Conservation (phyloP, 495 filamentous ascomycete species). For the Platismatia glauca region DNA sequence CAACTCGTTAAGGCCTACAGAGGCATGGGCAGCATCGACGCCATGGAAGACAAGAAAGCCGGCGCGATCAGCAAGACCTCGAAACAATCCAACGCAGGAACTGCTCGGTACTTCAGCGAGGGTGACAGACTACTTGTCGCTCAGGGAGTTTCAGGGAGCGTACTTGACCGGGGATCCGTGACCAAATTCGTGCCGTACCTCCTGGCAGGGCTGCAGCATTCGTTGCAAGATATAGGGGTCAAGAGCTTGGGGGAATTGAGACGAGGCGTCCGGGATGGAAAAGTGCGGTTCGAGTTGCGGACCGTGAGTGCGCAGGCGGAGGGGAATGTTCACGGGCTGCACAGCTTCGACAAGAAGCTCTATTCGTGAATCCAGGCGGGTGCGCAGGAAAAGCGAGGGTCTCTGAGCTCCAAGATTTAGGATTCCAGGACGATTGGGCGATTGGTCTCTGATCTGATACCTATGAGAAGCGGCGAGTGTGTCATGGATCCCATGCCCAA, state of each 20-base stretch:
- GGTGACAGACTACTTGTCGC: slow-evolving; percentile 89
- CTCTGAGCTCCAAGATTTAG: not conserved
- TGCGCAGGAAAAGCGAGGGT: not conserved
- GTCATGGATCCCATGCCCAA: not conserved
- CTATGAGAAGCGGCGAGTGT: not conserved
- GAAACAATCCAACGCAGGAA: slow-evolving; percentile 89
- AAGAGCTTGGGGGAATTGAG: slow-evolving; percentile 68
- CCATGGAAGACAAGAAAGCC: slow-evolving; percentile 98
- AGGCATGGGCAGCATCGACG: slow-evolving; percentile 97
- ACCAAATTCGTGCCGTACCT: slow-evolving; percentile 95
- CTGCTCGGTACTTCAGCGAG: slow-evolving; percentile 97
- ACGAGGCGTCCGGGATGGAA: slow-evolving; percentile 63
- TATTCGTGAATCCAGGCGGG: slow-evolving; percentile 54
- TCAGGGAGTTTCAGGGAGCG: slow-evolving; percentile 83
- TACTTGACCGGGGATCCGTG: slow-evolving; percentile 68
- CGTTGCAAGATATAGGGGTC: slow-evolving; percentile 88
- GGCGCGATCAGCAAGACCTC: slow-evolving; percentile 54
- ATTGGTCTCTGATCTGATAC: not conserved
- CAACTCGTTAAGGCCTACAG: slow-evolving; percentile 98
- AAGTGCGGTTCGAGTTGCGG: slow-evolving; percentile 83
- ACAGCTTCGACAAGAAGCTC: slow-evolving; percentile 98
- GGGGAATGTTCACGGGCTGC: slow-evolving; percentile 90
- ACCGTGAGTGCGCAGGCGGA: slow-evolving; percentile 91
- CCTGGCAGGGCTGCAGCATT: slow-evolving; percentile 90
- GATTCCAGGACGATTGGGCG: not conserved